Evolutionary conservation across 495 filamentous ascomycete genomes (phyloP).

Genomic region (Xylaria nigripes): DNA sequence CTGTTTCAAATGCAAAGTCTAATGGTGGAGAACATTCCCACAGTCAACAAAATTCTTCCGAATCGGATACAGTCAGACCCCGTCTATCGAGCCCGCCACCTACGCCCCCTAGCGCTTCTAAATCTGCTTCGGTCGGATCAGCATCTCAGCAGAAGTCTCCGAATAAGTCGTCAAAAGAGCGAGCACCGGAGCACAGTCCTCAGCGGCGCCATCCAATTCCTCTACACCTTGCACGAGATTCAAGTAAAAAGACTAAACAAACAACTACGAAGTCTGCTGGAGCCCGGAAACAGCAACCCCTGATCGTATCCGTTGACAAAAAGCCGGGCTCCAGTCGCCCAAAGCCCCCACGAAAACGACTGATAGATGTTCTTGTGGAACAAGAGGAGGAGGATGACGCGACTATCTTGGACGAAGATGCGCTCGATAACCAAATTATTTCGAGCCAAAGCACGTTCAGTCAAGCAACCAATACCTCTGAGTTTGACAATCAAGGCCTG

Average conservation of each 20-base stretch:
- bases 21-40: not conserved
- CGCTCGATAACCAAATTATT: constrained; percentile 1
- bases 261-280: not conserved
- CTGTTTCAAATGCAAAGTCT: not conserved
- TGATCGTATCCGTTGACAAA: not conserved
- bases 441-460: constrained; percentile 13
- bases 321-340: not conserved
- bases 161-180: constrained; percentile 2
- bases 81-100: constrained; percentile 23
- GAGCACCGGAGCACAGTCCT: constrained; percentile 11
- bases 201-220: constrained; percentile 28
- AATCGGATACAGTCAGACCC: constrained; percentile 9
- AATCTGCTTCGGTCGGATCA: not conserved
- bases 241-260: not conserved
- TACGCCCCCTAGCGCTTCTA: constrained; percentile 17
- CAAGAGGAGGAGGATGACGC: constrained; percentile 27
- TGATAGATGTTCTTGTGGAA: constrained; percentile 50
- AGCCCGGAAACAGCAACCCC: constrained; percentile 4
- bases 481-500: constrained; percentile 13
- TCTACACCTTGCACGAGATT: constrained; percentile 20
- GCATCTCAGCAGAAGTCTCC: not conserved
- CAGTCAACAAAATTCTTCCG: constrained; percentile 3
- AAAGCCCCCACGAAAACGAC: constrained; percentile 34
- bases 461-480: constrained; percentile 15
- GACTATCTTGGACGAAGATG: constrained; percentile 7